These are phyloP conservation scores for Glycyrrhiza uralensis DNA, from an alignment of 306 rosid species.

Conservation along the genomic window DNA sequence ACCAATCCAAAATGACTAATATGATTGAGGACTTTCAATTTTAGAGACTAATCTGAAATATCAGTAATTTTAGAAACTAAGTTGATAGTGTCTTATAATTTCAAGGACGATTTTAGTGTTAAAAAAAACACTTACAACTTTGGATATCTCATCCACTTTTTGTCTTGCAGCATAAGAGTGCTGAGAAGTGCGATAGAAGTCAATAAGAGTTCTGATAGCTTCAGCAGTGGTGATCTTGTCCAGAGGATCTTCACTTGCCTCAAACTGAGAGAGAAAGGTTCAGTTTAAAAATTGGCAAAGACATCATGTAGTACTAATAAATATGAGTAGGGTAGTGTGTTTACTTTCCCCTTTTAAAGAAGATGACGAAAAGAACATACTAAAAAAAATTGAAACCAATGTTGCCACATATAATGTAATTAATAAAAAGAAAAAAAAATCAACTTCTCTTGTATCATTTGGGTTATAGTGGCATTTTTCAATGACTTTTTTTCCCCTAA, in stretches of 20 bases:
- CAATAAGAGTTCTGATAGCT: constrained; percentile 73
- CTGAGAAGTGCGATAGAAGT: constrained; percentile 69
- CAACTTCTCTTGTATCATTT: background rate
- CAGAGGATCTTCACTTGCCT: constrained; percentile 78
- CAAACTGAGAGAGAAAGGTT: constrained; percentile 51
- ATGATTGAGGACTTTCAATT: too few species aligned
- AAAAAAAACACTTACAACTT: constrained; percentile 68
- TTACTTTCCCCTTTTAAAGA: background rate
- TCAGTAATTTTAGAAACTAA: too few species aligned
- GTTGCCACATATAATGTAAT: background rate
- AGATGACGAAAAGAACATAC: background rate
- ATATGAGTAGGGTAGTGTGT: background rate
- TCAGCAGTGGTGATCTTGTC: constrained; percentile 81
- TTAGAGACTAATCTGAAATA: too few species aligned
- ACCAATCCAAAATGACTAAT: too few species aligned
- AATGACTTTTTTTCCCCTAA: too few species aligned
- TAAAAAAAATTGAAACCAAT: background rate
- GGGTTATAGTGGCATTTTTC: background rate
- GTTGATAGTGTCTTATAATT: too few species aligned
- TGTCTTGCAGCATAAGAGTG: constrained; percentile 62
- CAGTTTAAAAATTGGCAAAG: constrained; percentile 5
- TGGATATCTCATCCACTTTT: constrained; percentile 80
- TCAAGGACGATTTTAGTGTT: too few species aligned
- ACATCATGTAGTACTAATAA: background rate
- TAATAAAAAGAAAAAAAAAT: background rate